Conservation (phyloP, 441 rosid species). For the Viola pubescens region DNA sequence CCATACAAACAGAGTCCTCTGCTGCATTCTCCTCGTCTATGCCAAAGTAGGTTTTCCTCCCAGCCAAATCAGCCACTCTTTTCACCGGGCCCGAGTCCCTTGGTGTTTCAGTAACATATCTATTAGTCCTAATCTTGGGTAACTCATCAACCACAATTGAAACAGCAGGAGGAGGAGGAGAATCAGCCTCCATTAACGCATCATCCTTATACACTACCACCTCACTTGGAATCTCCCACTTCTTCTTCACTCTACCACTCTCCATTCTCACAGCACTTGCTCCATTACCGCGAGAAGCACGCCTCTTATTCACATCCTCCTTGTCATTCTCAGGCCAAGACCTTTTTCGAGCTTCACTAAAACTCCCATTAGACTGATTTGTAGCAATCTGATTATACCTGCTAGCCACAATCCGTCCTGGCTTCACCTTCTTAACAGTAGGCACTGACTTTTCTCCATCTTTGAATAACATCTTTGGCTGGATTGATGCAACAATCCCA, state of each 20-base stretch:
- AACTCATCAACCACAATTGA: slow-evolving; percentile 25
- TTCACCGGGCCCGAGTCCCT: slow-evolving; percentile 86
- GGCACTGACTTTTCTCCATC: slow-evolving; percentile 59
- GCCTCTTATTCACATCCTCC: slow-evolving; percentile 56
- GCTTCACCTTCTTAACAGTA: slow-evolving; percentile 45
- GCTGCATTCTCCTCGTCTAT: slow-evolving; percentile 24
- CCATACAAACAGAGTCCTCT: slow-evolving; percentile 38
- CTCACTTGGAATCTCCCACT: slow-evolving; percentile 72
- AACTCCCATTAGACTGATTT: slow-evolving; percentile 23
- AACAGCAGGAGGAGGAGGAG: slow-evolving; percentile 24
- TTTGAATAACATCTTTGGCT: slow-evolving; percentile 71
- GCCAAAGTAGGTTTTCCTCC: slow-evolving; percentile 49
- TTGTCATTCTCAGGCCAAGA: slow-evolving; percentile 63
- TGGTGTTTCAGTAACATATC: slow-evolving; percentile 53
- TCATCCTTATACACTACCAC: slow-evolving; percentile 31
- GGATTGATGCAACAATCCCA: slow-evolving; percentile 41
- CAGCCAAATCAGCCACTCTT: slow-evolving; percentile 66
- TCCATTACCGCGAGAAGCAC: slow-evolving; percentile 40
- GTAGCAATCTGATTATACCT: slow-evolving; percentile 48
- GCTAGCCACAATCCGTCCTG: slow-evolving; percentile 71
- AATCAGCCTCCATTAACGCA: slow-evolving; percentile 28
- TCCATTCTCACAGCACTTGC: slow-evolving; percentile 27
- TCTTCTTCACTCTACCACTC: slow-evolving; percentile 60
- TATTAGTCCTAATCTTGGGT: slow-evolving; percentile 61
- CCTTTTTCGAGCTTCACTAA: slow-evolving; percentile 54